Conservation (phyloP, 257 asterid genomes). For the Fraxinus cuspidata region DNA sequence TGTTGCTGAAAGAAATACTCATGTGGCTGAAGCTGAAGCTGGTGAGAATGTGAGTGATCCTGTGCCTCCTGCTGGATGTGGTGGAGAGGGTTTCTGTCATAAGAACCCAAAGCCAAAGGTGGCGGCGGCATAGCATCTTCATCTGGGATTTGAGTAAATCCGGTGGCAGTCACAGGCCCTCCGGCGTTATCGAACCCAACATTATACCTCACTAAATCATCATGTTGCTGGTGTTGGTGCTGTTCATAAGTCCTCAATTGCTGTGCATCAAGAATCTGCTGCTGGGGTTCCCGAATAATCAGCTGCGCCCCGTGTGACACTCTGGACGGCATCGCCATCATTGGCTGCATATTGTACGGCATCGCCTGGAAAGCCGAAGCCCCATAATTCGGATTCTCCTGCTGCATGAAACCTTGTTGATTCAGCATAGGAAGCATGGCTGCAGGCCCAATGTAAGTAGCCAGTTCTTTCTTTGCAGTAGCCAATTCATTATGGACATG, state of each 20-base stretch:
- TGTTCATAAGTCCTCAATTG: conserved; percentile 35
- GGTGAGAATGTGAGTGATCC: conserved; percentile 2
- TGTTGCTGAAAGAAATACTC: conserved; percentile 41
- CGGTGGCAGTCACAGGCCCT: conserved; percentile 43
- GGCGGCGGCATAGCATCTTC: conserved; percentile 39
- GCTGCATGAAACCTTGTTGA: conserved; percentile 30
- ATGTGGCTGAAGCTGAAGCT: not conserved
- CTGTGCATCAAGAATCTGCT: conserved; percentile 21
- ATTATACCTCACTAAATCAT: conserved; percentile 44
- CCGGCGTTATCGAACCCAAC: conserved; percentile 47
- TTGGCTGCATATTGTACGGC: conserved; percentile 37
- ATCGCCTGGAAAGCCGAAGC: conserved; percentile 23
- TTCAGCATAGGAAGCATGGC: conserved; percentile 38
- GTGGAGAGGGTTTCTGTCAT: conserved; percentile 40
- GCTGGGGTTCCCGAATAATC: conserved; percentile 37
- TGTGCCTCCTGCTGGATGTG: conserved; percentile 35
- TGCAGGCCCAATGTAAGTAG: conserved; percentile 48
- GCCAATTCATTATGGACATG: conserved; percentile 38
- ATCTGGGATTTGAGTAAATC: conserved; percentile 44
- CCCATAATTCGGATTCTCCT: conserved; percentile 14
- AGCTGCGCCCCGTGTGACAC: conserved; percentile 25
- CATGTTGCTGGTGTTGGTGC: conserved; percentile 29
- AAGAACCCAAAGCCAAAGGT: conserved; percentile 51
- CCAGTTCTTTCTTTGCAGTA: conserved; percentile 46
- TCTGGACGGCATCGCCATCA: conserved; percentile 31